A percentile compares a stretch with the other conserved stretches of the same genome.
Evolutionary conservation across 2,329 filamentous ascomycete genomes (phyloP).

Genomic region (Leptographium lundbergii): DNA sequence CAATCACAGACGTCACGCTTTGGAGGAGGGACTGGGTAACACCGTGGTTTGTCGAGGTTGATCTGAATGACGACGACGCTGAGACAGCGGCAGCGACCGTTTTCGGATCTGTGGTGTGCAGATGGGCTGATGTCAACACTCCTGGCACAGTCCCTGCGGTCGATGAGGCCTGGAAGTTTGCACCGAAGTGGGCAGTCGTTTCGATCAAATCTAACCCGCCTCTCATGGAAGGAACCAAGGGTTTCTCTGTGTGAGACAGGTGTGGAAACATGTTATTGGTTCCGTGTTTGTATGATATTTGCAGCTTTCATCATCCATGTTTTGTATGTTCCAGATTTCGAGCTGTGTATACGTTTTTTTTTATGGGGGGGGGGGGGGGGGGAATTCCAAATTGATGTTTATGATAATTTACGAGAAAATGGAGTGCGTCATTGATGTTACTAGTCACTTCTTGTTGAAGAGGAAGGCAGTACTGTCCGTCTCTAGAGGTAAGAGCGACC

Average conservation of each 20-base stretch:
- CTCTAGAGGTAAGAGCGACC: not conserved
- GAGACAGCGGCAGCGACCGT: slow-evolving; percentile 19
- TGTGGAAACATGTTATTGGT: not conserved
- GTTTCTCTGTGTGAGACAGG: slow-evolving; percentile 39
- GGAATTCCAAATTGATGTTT: not conserved
- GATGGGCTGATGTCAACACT: slow-evolving; percentile 78
- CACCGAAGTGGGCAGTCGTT: slow-evolving; percentile 67
- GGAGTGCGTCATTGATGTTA: not conserved
- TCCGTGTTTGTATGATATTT: not conserved
- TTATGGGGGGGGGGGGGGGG: no score
- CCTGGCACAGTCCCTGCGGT: slow-evolving; percentile 64
- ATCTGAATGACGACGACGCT: slow-evolving; percentile 34
- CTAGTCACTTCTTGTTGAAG: not conserved
- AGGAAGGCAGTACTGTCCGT: not conserved
- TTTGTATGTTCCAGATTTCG: not conserved
- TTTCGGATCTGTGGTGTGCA: slow-evolving; percentile 58
- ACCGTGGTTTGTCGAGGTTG: slow-evolving; percentile 63
- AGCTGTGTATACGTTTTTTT: not conserved
- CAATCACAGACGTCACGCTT: slow-evolving; percentile 53
- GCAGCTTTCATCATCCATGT: not conserved
- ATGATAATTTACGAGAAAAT: not conserved
- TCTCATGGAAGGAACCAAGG: slow-evolving; percentile 67
- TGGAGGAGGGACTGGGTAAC: slow-evolving; percentile 74
- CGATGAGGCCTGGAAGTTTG: slow-evolving; percentile 64
- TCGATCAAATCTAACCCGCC: slow-evolving; percentile 61